These are phyloP conservation scores for Suillus hirtellus DNA, from an alignment of 768 basidiomycete species.

Conservation along the genomic window DNA sequence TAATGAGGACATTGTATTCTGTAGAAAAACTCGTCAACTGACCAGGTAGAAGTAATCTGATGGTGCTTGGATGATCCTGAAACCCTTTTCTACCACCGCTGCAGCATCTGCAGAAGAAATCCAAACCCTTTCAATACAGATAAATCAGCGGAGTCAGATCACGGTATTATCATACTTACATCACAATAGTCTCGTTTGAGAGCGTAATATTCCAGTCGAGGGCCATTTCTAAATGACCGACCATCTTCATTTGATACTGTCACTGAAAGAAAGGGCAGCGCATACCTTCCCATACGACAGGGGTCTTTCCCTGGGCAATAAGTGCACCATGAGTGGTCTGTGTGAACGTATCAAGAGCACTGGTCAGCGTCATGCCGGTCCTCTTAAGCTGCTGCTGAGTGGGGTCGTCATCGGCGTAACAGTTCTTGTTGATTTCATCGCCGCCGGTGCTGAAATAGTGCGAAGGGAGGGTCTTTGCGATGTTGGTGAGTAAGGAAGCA, in stretches of 20 bases:
- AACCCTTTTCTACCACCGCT: conserved; percentile 60
- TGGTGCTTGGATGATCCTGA: conserved; percentile 64
- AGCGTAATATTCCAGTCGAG: conserved; percentile 51
- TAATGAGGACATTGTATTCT: not conserved
- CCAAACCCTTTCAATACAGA: conserved; percentile 55
- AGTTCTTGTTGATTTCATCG: conserved; percentile 68
- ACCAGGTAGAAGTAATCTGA: conserved; percentile 77
- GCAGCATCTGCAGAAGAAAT: conserved; percentile 62
- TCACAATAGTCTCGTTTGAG: conserved; percentile 52
- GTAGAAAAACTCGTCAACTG: not conserved
- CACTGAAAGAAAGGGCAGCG: not conserved
- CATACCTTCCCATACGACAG: conserved; percentile 48
- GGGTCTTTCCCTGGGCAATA: conserved; percentile 42
- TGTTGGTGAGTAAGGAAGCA: conserved; percentile 45
- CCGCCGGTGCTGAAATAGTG: conserved; percentile 72
- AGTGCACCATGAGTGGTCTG: conserved; percentile 35
- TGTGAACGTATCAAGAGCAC: conserved; percentile 42
- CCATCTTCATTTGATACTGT: not conserved
- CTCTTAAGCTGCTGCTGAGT: conserved; percentile 51
- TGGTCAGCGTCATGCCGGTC: conserved; percentile 38
- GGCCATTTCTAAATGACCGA: conserved; percentile 56
- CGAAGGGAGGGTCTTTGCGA: conserved; percentile 51
- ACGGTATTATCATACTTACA: conserved; percentile 38
- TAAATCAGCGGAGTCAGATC: conserved; percentile 11
- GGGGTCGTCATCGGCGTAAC: conserved; percentile 58